A percentile compares a stretch with the other conserved stretches of the same genome.
phyloP scores from a whole-genome alignment of 805 yeast species.

The Starmerella roubikii region DNA sequence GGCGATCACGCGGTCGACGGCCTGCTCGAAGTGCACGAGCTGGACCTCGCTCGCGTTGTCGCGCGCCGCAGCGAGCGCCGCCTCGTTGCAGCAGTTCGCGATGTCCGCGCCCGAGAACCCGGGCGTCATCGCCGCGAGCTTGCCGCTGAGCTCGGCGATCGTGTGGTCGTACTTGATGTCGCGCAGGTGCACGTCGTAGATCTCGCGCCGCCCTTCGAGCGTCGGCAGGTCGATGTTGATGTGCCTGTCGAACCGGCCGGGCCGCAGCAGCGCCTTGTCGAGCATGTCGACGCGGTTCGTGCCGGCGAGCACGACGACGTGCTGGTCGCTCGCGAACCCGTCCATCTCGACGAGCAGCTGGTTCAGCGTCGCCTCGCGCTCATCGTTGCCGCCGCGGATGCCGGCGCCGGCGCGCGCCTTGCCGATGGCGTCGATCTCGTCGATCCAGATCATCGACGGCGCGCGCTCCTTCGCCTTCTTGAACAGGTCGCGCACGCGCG shows the following conservation, averaged over 20 bases:
- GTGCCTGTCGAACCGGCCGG: slow-evolving; percentile 90
- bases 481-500: slow-evolving; percentile 84
- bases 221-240: slow-evolving; percentile 78
- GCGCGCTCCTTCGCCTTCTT: slow-evolving; percentile 81
- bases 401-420: slow-evolving; percentile 45
- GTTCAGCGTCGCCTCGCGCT: slow-evolving; percentile 83
- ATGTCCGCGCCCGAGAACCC: slow-evolving; percentile 95
- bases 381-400: slow-evolving; percentile 74
- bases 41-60: slow-evolving; percentile 47
- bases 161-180: slow-evolving; percentile 39
- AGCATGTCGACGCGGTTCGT: slow-evolving; percentile 86
- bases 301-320: slow-evolving; percentile 88
- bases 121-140: slow-evolving; percentile 82
- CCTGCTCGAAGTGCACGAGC: slow-evolving; percentile 70
- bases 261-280: slow-evolving; percentile 81
- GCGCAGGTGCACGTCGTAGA: slow-evolving; percentile 65
- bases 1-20: slow-evolving; percentile 87
- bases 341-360: slow-evolving; percentile 93
- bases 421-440: slow-evolving; percentile 94
- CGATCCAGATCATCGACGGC: slow-evolving; percentile 81
- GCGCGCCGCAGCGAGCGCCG: slow-evolving; percentile 87
- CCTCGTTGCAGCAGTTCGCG: slow-evolving; percentile 89
- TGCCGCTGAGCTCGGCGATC: slow-evolving; percentile 55
- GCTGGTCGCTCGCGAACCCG: slow-evolving; percentile 78
- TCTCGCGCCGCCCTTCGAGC: slow-evolving; percentile 75